Percentiles rank a stretch among this genome's conserved stretches.
These are phyloP conservation scores for Fusarium proliferatum DNA, from an alignment of 2,329 filamentous ascomycete genomes.

Conservation along the genomic window DNA sequence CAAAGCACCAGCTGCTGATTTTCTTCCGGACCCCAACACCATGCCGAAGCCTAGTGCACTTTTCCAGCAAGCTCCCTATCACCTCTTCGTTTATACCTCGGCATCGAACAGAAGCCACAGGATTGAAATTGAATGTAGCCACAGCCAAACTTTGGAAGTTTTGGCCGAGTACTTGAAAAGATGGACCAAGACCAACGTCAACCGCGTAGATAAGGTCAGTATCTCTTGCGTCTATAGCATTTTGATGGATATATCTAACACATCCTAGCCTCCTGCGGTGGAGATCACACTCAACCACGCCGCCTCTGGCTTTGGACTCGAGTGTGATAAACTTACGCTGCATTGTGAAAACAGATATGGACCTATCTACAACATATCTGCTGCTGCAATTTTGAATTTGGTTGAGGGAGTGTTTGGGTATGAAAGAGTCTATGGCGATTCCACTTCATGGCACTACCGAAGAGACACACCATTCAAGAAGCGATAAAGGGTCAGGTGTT, in stretches of 20 bases:
- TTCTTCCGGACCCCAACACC: constrained; percentile 54
- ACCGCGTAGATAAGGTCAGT: constrained; percentile 50
- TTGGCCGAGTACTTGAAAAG: constrained; percentile 59
- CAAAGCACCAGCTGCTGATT: constrained; percentile 28
- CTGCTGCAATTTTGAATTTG: constrained; percentile 58
- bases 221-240: too few species aligned
- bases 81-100: constrained; percentile 54
- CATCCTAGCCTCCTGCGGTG: constrained; percentile 54
- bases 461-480: constrained; percentile 33
- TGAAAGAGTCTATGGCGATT: constrained; percentile 36
- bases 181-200: constrained; percentile 59
- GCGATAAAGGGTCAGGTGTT: neutral
- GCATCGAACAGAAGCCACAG: constrained; percentile 30
- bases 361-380: constrained; percentile 50
- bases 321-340: constrained; percentile 58
- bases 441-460: constrained; percentile 43
- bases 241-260: neutral
- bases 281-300: constrained; percentile 57
- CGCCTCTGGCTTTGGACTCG: constrained; percentile 56
- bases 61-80: constrained; percentile 59
- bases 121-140: constrained; percentile 60
- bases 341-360: constrained; percentile 49
- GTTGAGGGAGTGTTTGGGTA: constrained; percentile 62
- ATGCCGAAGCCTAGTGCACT: constrained; percentile 62
- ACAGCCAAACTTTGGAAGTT: constrained; percentile 58